Conservation (phyloP, 164 flowering plant species). For the Pachysandra terminalis region DNA sequence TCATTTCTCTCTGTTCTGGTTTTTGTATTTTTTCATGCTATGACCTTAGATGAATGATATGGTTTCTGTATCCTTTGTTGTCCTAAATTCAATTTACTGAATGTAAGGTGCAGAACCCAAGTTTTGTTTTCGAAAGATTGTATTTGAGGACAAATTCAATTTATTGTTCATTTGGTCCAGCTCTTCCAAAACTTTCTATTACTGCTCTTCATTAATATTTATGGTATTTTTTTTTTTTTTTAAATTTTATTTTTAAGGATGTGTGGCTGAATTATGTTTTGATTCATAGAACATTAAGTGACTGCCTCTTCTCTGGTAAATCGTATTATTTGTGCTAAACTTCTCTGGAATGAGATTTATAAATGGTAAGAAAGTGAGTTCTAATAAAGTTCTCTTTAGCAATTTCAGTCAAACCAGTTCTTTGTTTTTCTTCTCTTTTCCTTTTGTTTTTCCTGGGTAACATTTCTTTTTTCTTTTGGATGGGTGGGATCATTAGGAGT, state of each 20-base stretch:
- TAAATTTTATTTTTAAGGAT: not conserved
- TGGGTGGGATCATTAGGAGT: conserved; percentile 41
- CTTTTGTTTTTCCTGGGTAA: not conserved
- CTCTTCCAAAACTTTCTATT: not conserved
- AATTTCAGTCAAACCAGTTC: too few species aligned
- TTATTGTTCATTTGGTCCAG: not conserved
- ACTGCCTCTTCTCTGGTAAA: too few species aligned
- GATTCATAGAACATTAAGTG: too few species aligned
- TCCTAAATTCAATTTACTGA: not conserved
- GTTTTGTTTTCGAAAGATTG: not conserved
- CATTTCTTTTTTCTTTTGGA: not conserved
- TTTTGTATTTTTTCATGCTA: too few species aligned
- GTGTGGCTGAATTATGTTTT: not conserved
- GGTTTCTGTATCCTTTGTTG: not conserved
- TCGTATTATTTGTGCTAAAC: too few species aligned
- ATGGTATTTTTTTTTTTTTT: too few species aligned
- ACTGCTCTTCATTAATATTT: not conserved
- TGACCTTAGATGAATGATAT: not conserved
- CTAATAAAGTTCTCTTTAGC: not conserved
- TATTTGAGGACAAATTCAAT: too few species aligned
- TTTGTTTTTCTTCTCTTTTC: too few species aligned
- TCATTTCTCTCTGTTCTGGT: not conserved
- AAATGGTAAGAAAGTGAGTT: not conserved
- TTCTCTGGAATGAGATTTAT: not conserved
- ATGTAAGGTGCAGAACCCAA: conserved; percentile 4